Percentiles rank a stretch among this genome's conserved stretches.
Conservation (phyloP, 148 eudicot species). For the Euryodendron excelsum region DNA sequence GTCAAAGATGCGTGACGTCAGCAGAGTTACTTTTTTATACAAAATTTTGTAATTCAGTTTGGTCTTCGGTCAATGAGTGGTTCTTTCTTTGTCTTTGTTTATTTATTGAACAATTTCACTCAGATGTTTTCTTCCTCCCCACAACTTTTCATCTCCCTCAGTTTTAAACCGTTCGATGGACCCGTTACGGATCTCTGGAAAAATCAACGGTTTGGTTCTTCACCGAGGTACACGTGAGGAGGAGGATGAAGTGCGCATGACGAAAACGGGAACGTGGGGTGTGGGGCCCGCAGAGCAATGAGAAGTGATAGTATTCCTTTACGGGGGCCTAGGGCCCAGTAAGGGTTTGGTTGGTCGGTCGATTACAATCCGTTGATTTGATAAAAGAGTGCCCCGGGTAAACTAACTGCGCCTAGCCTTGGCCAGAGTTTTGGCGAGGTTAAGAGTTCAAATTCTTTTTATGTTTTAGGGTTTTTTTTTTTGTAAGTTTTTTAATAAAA, state of each 20-base stretch:
- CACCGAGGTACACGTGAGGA: background rate
- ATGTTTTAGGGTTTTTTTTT: too few relatives aligned
- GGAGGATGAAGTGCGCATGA: constrained; percentile 3
- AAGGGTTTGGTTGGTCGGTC: constrained; percentile 8
- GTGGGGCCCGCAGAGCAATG: constrained; percentile 12
- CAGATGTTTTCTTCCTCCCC: background rate
- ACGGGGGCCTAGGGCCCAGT: constrained; percentile 2
- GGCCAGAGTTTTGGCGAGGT: too few relatives aligned
- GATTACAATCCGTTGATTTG: too few relatives aligned
- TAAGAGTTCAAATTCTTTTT: too few relatives aligned
- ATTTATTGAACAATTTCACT: background rate
- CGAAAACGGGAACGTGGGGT: constrained; percentile 3
- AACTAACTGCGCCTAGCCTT: too few relatives aligned
- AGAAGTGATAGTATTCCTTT: background rate
- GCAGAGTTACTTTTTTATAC: background rate
- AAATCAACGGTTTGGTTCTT: background rate
- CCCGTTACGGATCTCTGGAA: background rate
- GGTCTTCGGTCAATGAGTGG: constrained; percentile 24
- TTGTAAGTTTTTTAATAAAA: too few relatives aligned
- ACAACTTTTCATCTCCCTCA: background rate
- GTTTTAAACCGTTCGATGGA: background rate
- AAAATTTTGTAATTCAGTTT: background rate
- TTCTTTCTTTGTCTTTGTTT: background rate
- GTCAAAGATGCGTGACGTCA: constrained; percentile 37
- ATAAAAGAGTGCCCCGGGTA: too few relatives aligned